Base-by-base conservation (phyloP, 2,329 filamentous ascomycete species). In the Talaromyces verruculosus region DNA sequence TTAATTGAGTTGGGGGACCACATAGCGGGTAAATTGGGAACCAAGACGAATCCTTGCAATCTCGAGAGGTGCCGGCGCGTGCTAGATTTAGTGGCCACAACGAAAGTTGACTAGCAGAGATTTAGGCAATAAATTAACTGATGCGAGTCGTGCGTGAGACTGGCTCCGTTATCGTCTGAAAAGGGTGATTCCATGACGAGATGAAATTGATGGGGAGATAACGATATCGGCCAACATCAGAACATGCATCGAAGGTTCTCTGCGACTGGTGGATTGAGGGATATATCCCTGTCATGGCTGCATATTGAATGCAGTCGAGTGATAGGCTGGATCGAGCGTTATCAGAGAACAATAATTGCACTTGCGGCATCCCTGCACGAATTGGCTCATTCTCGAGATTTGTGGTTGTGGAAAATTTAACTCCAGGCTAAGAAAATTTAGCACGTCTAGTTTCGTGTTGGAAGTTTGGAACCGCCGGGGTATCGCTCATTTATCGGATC, bases 391-490 rank as follows among this genome's bases (percentile, higher is more conserved):
- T 33, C 30, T 33, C 11, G 13, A 22, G 53, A 6, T 37, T 57
- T 37, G 53, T 37, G 33, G 39, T 57, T 57, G 53, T 57, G 53
- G 33, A 57, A 57, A n/a, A 25, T 47, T 64, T 57, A 58, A 64
- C 62, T 64, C 55, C 62, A 47, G 39, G 28, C 62, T 64, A 64
- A 64, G 30, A 43, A 28, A 30, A 35, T 41, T 45, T 64, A 64
- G 62, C 30, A 43, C 28, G 11, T 58, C 58, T 57, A 64, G 61
- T 58, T 28, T 61, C 49, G 33, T 45, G 8, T 62, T 47, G 28
- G 37, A 57, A 66, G 53, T 63, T 63, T 66, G 61, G 65, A 60
- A 66, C 65, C 45, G 41, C 65, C 53, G 65, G 65, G 65, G 65
- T 63, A 66, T 60, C 57, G 57, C 57, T 60, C 57, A 45, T 41